Evolutionary conservation across 768 basidiomycete genomes (phyloP), one percentile per base, ranked within the genome.

Genomic region (Leccinum broughii): DNA sequence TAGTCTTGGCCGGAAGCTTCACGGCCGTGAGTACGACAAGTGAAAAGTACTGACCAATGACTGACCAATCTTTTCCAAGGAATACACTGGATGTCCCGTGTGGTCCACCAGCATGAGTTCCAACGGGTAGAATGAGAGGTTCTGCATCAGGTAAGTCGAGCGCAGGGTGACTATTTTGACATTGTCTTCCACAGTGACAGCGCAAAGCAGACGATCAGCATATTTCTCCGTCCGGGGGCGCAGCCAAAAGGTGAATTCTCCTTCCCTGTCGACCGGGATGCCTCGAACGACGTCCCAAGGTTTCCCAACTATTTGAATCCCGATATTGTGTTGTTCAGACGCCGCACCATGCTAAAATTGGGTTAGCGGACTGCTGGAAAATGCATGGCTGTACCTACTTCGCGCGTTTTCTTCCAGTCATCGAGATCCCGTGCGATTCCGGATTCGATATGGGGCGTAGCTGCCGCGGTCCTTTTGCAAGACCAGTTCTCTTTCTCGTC

Each of bases 81-180:
- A 85, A 62, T 88, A 86, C 2, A 88, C 83, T 22, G 92, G 89
- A 66, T 91, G 92, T 5, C 93, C 93, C 51, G 82, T 80, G 24
- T 89, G 86, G 68, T 98, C 93, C 14, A 98, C 88, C 28, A 98
- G 75, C 67, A 92, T 92, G 65, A 98, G 75, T 73, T 99, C 97
- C 68, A 98, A 76, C 5, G 95, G 94, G 69, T 98, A 93, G 51
- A 96, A 79, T 0, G 95, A 96, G 58, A 86, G 76, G 72, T 99
- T 99, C 74, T 93, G 89, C 50, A 99, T 81, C 69, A 92, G 87
- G 72, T 94, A 94, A 0, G 92, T 93, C 1, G 97, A 98, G 48
- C 96, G 84, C 64, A 99, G 82, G 2, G 93, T 98, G 61, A 98
- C 91, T 57, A 95, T 76, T 77, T 99, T 99, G 69, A 95, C 90